These are phyloP conservation scores for Tremella fuciformis DNA, from an alignment of 768 basidiomycete genomes.

Conservation along the genomic window DNA sequence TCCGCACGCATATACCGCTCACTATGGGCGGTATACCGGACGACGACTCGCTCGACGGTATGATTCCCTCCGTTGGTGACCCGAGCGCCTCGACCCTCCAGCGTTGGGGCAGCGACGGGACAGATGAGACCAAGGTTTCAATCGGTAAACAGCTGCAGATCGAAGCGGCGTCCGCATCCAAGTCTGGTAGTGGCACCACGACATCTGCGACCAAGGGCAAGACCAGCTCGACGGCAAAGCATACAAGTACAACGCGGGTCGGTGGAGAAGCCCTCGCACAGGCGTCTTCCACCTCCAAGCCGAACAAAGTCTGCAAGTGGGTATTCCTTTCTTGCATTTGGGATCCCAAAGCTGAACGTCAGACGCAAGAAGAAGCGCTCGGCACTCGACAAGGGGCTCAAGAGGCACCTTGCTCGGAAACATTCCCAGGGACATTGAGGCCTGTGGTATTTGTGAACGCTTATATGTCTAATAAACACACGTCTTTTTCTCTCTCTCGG, in stretches of 20 bases:
- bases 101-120: not conserved
- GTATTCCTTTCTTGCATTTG: too few species aligned
- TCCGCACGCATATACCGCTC: slow-evolving; percentile 14
- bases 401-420: too few species aligned
- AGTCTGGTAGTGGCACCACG: not conserved
- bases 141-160: not conserved
- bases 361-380: too few species aligned
- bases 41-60: not conserved
- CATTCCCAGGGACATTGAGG: too few species aligned
- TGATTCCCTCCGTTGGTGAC: not conserved
- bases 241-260: not conserved
- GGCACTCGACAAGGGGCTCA: too few species aligned
- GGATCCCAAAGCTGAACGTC: too few species aligned
- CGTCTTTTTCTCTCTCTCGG: too few species aligned
- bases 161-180: not conserved
- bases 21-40: not conserved
- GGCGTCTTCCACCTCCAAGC: not conserved
- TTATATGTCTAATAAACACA: too few species aligned
- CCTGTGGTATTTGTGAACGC: too few species aligned
- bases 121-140: not conserved
- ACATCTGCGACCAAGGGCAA: not conserved
- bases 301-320: too few species aligned
- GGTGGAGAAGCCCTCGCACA: not conserved
- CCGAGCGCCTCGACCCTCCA: not conserved
- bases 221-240: not conserved